These are phyloP conservation scores for Macrocystidia cucumis DNA, from an alignment of 1,284 basidiomycete species.

Conservation along the genomic window DNA sequence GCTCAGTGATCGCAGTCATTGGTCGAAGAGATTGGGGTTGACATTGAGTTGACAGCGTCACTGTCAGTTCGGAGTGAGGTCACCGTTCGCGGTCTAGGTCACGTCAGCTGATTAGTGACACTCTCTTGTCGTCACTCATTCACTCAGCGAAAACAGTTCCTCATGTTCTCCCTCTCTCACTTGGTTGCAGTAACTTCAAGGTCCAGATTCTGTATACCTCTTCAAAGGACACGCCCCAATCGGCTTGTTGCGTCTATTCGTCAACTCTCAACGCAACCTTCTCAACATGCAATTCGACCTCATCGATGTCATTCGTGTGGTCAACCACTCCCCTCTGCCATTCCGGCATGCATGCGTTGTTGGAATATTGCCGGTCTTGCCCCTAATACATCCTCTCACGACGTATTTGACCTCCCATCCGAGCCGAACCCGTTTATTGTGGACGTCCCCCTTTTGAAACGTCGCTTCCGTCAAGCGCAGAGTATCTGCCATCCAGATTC, in stretches of 20 bases:
- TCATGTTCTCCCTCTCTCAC: no score
- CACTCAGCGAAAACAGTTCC: constrained; percentile 6
- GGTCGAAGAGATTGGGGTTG: no score
- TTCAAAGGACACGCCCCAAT: no score
- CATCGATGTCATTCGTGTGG: constrained; percentile 67
- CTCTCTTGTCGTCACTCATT: constrained; percentile 7
- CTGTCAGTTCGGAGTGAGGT: no score
- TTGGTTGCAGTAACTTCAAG: no score
- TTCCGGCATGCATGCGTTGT: constrained; percentile 68
- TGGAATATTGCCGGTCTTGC: constrained; percentile 53
- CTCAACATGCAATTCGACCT: no score
- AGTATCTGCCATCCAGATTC: constrained; percentile 76
- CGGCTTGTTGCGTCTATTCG: constrained; percentile 9
- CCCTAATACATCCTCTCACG: constrained; percentile 43
- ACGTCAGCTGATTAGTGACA: no score
- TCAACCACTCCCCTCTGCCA: constrained; percentile 42
- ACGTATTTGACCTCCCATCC: constrained; percentile 52
- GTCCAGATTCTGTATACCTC: no score
- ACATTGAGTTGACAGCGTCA: no score
- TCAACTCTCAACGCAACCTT: no score
- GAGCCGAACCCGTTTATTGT: constrained; percentile 61
- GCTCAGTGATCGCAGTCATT: constrained; percentile 1
- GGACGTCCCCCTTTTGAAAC: constrained; percentile 45
- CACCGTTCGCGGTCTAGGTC: no score
- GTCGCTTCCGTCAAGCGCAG: constrained; percentile 60